Base-by-base conservation (phyloP, 1,139 yeast species). In the Saccharomyces hybrid region DNA sequence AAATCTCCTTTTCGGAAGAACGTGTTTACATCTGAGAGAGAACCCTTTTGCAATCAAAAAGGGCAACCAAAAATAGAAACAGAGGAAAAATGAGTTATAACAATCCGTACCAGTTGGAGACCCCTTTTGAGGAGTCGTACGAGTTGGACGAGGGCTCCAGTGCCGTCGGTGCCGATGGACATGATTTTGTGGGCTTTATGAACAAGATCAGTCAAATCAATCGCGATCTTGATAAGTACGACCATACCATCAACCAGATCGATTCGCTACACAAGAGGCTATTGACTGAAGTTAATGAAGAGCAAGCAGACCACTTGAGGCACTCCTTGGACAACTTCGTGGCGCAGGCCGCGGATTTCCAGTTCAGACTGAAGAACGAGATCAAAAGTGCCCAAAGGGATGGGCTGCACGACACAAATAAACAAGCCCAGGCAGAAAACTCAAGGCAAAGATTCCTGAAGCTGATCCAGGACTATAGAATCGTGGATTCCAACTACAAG, bases 401-500 rank as follows among this genome's bases (percentile, higher is more conserved):
- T 53, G 86, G 88, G 55, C 79, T 83, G 62, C 77, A 77, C 55
- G 96, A 90, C 74, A 76, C 81, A 54, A 87, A 95, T 64, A 89
- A 89, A 73, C 82, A 82, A 69, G 88, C 87, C 55, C 99, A 93
- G 75, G 95, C 96, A 49, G 96, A 90, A 70, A 86, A 87, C 67
- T 81, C 88, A 57, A 86, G 95, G 76, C 84, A 83, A 70, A 83
- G 88, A 71, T 95, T 93, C 71, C 82, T 90, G 78, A 83, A 83
- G 61, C 79, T 87, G 54, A 91, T 93, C 69, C 95, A 89, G 70
- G 88, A 84, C 67, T 90, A 88, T 76, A 83, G 96, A 71, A 79
- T 84, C 66, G 82, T 88, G 60, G 98, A 95, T 73, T 89, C 90
- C 60, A 83, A 86, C 68, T 90, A 88, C 77, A 81, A 91, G 62